A percentile compares a stretch with the other conserved stretches of the same genome.
Evolutionary conservation across 148 eudicot genomes (phyloP).

Genomic region (Camellia sinensis): DNA sequence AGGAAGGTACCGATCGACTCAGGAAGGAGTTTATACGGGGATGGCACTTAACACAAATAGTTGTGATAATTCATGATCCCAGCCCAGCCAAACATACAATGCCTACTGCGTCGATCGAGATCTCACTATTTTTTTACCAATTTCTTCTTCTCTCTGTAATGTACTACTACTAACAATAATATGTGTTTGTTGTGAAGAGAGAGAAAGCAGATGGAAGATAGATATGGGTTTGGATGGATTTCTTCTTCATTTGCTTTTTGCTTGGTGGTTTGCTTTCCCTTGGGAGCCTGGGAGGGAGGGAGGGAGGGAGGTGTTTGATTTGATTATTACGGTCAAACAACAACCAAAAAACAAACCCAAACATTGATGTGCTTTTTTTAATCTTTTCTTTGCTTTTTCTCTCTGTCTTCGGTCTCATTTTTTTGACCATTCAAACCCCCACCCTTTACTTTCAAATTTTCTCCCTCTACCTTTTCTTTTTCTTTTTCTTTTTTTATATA

Average conservation of each 20-base stretch:
- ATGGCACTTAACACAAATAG: neutral
- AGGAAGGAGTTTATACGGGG: neutral
- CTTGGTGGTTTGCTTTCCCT: constrained; percentile 8
- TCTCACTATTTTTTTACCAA: no score
- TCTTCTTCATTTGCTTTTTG: neutral
- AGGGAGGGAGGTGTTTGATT: constrained; percentile 24
- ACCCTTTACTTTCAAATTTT: constrained; percentile 16
- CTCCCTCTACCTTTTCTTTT: constrained; percentile 1
- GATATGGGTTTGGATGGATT: constrained; percentile 1
- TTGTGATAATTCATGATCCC: neutral
- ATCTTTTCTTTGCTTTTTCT: neutral
- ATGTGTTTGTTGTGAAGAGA: neutral
- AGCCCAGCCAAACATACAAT: neutral
- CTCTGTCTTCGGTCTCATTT: constrained; percentile 7
- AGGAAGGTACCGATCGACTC: constrained; percentile 1
- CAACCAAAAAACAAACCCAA: constrained; percentile 21
- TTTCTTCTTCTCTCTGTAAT: neutral
- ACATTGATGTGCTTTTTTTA: constrained; percentile 5
- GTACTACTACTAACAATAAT: no score
- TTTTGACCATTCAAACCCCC: constrained; percentile 54
- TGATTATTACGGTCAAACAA: constrained; percentile 31
- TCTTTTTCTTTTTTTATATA: no score
- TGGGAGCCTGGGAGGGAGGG: neutral
- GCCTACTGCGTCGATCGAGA: neutral
- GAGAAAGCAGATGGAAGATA: neutral